Conservation (phyloP, 805 yeast species). For the Komagataella kurtzmanii region DNA sequence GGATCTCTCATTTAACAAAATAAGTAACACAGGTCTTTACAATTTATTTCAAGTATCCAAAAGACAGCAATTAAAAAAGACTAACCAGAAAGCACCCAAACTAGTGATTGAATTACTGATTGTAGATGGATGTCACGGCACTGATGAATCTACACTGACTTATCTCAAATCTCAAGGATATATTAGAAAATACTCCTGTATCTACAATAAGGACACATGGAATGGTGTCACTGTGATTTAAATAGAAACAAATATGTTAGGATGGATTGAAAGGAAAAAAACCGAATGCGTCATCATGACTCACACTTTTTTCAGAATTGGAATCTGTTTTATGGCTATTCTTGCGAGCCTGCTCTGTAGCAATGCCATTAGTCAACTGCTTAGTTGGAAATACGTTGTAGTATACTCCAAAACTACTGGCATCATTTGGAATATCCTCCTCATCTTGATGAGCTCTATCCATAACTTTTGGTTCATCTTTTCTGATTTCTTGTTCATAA, state of each 20-base stretch:
- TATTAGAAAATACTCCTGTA: neutral
- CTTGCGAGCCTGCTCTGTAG: slow-evolving; percentile 1
- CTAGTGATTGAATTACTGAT: neutral
- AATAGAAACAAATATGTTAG: neutral
- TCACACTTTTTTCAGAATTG: neutral
- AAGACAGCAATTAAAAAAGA: neutral
- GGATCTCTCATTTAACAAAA: neutral
- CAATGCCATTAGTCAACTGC: slow-evolving; percentile 2
- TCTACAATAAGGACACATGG: neutral
- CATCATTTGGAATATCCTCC: slow-evolving; percentile 16
- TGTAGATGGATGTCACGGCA: neutral
- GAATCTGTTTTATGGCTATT: neutral
- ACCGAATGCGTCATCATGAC: slow-evolving; percentile 6
- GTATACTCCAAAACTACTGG: slow-evolving; percentile 20
- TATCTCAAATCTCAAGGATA: neutral
- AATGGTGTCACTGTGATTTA: neutral
- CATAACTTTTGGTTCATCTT: slow-evolving; percentile 11
- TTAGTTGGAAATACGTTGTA: slow-evolving; percentile 15
- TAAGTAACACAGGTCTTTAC: neutral
- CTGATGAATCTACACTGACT: neutral
- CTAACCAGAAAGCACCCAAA: neutral
- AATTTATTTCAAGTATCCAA: neutral
- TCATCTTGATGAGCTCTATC: slow-evolving; percentile 12
- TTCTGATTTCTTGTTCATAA: slow-evolving; percentile 15
- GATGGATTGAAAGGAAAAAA: slow-evolving; percentile 10